Base-by-base conservation (phyloP, 768 basidiomycete species). In the Boletus coccyginus region DNA sequence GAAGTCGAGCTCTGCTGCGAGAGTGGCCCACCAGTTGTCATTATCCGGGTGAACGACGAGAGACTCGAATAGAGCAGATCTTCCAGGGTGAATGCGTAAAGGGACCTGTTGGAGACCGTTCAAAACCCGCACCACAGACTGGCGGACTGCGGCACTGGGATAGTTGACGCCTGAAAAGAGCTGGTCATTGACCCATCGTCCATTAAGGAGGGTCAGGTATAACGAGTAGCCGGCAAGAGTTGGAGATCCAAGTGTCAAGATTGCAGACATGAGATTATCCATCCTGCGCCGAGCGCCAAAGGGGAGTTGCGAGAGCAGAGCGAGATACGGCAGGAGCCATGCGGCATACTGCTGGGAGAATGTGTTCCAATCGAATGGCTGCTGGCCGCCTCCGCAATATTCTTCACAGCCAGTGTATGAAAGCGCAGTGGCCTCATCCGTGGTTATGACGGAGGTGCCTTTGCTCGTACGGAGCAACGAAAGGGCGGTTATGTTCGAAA, bases 271-370 rank as follows among this genome's bases (percentile, higher is more conserved):
- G 39, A 80, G 62, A 50, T 80, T 78, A 21, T 78, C 77, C n/a
- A 70, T 58, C 29, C 63, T 73, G 48, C 72, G 71, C 12, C 59
- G 66, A 32, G 74, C 70, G 9, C 78, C 78, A 27, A 79, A 81
- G 0, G 79, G 81, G n/a, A 81, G 73, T 46, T 79, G 79, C 0
- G 79, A 78, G 19, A 81, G 65, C 9, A 81, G 57, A 1, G 80
- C 78, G 13, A 81, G 71, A 71, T 77, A 80, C 8, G 80, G 80
- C 7, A 81, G 53, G 3, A 81, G 66, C 80, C 80, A 81, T 0
- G 77, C 60, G 10, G 71, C 68, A 59, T 75, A 79, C 46, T 77
- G 67, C 45, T 76, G 75, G 0, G 69, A 47, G 47, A 69, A 70
- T 4, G 19, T 33, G 2, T 19, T 19, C 66, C 66, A 69, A 13